Percentiles rank a stretch among this genome's conserved stretches.
Conservation (phyloP, 2,329 filamentous ascomycete species). For the Aspergillus unguis region DNA sequence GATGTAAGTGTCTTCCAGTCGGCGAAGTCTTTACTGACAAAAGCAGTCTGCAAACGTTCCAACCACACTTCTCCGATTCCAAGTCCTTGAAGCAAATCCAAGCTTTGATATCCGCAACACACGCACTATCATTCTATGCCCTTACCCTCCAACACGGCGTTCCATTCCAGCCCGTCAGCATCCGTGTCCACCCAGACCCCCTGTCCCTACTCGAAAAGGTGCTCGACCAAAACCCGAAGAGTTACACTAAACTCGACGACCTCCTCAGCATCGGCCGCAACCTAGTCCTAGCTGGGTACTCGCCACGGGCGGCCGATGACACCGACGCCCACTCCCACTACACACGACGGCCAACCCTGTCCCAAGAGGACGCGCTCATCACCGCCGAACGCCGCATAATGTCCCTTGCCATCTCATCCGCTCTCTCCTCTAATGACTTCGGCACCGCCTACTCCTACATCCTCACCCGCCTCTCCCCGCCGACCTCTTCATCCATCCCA, state of each 20-base stretch:
- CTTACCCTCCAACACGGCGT: slow-evolving; percentile 62
- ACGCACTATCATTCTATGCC: slow-evolving; percentile 63
- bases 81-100: slow-evolving; percentile 43
- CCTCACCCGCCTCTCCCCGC: slow-evolving; percentile 53
- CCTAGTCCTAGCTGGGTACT: slow-evolving; percentile 49
- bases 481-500: slow-evolving; percentile 30
- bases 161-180: slow-evolving; percentile 64
- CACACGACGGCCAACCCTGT: slow-evolving; percentile 4
- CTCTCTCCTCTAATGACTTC: slow-evolving; percentile 44
- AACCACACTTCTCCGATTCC: slow-evolving; percentile 41
- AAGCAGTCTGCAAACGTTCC: slow-evolving; percentile 42
- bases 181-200: slow-evolving; percentile 61
- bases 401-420: slow-evolving; percentile 45
- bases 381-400: slow-evolving; percentile 47
- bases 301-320: slow-evolving; percentile 22
- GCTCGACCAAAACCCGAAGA: slow-evolving; percentile 58
- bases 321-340: slow-evolving; percentile 14
- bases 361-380: slow-evolving; percentile 28
- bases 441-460: slow-evolving; percentile 67
- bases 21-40: background rate
- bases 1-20: slow-evolving; percentile 39
- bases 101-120: slow-evolving; percentile 59
- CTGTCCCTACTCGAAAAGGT: slow-evolving; percentile 58
- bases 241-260: slow-evolving; percentile 63
- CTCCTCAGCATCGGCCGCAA: slow-evolving; percentile 60